These are phyloP conservation scores for Sungouiella thailandica DNA, from an alignment of 805 yeast species.

Conservation along the genomic window DNA sequence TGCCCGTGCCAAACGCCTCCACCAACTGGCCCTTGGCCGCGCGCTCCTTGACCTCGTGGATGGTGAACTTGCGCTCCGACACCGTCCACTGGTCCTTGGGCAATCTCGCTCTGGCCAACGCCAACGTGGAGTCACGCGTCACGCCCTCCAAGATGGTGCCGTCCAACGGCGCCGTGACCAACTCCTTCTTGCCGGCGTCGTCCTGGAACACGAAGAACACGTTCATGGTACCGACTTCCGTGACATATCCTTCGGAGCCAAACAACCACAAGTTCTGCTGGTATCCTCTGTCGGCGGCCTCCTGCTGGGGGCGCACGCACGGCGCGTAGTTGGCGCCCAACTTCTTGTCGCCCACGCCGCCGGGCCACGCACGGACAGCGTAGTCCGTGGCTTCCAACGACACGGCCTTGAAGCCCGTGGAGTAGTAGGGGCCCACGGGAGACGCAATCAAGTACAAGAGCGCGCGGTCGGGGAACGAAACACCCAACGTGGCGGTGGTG, in stretches of 20 bases:
- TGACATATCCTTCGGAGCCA: conserved; percentile 79
- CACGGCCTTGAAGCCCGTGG: conserved; percentile 93
- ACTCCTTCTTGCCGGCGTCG: conserved; percentile 81
- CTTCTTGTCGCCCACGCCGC: conserved; percentile 94
- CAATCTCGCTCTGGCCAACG: conserved; percentile 71
- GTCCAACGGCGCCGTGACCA: conserved; percentile 93
- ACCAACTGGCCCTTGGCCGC: conserved; percentile 77
- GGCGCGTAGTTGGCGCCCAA: conserved; percentile 98
- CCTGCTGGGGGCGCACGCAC: conserved; percentile 82
- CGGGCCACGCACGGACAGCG: conserved; percentile 99
- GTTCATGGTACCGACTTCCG: conserved; percentile 98
- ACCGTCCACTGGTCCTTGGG: conserved; percentile 75
- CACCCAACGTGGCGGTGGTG: conserved; percentile 85
- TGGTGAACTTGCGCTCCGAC: conserved; percentile 78
- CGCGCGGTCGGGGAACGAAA: conserved; percentile 76
- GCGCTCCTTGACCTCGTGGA: conserved; percentile 72
- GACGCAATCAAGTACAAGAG: conserved; percentile 82
- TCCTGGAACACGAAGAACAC: conserved; percentile 82
- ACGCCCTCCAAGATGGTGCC: conserved; percentile 97
- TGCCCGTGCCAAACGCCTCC: conserved; percentile 96
- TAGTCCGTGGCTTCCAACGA: conserved; percentile 90
- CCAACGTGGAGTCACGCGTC: conserved; percentile 83
- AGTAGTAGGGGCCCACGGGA: conserved; percentile 92
- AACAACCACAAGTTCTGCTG: conserved; percentile 97
- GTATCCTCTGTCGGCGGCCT: conserved; percentile 88